Evolutionary conservation across 2,329 filamentous ascomycete genomes (phyloP).

Genomic region (Cladophialophora chaetospira): DNA sequence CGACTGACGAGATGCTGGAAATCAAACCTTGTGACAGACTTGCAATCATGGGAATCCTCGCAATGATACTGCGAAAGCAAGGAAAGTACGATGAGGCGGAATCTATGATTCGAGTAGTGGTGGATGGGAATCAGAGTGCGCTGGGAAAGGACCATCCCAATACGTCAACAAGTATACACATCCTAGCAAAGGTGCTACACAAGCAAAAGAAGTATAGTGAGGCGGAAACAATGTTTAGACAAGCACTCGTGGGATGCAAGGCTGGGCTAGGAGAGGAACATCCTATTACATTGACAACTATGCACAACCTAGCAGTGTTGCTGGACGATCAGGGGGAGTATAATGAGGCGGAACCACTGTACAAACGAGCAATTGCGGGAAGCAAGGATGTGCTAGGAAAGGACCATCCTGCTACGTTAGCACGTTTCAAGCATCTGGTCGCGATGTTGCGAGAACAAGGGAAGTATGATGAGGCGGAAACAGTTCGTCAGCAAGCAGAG

Average conservation of each 20-base stretch:
- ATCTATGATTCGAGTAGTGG: constrained; percentile 22
- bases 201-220: constrained; percentile 28
- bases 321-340: too few relatives aligned
- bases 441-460: too few relatives aligned
- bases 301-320: not conserved
- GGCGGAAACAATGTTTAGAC: constrained; percentile 29
- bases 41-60: not conserved
- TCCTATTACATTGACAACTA: constrained; percentile 26
- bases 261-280: constrained; percentile 22
- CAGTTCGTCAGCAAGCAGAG: too few relatives aligned
- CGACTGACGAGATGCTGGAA: not conserved
- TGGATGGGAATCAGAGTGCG: not conserved
- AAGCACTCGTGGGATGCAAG: not conserved
- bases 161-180: not conserved
- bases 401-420: too few relatives aligned
- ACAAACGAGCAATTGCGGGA: too few relatives aligned
- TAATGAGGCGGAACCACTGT: too few relatives aligned
- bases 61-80: constrained; percentile 12
- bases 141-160: not conserved
- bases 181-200: constrained; percentile 1
- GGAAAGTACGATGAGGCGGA: constrained; percentile 31
- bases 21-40: not conserved
- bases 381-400: too few relatives aligned
- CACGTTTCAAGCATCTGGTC: too few relatives aligned
- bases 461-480: too few relatives aligned